Conservation (phyloP, 2,329 filamentous ascomycete genomes). For the Aspergillus chevalieri region DNA sequence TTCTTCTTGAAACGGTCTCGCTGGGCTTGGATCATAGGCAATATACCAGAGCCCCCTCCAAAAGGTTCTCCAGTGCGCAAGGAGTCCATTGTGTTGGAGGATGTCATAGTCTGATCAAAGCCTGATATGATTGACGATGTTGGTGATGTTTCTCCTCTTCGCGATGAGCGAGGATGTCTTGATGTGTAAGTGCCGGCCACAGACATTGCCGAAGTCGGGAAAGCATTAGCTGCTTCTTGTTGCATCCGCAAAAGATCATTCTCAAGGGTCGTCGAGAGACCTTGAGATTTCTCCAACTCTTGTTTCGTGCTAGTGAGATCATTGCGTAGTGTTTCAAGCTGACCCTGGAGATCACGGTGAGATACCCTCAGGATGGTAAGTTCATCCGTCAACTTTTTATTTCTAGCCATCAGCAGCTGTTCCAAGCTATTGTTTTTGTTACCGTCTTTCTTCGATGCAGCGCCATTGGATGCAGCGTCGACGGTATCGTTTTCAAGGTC, state of each 20-base stretch:
- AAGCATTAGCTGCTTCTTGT: conserved; percentile 73
- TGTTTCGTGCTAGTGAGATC: conserved; percentile 76
- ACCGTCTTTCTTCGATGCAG: conserved; percentile 52
- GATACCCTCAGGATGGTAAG: conserved; percentile 88
- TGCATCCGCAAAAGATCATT: conserved; percentile 86
- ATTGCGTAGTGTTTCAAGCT: conserved; percentile 73
- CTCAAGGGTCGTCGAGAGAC: conserved; percentile 81
- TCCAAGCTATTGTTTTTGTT: conserved; percentile 64
- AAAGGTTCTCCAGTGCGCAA: conserved; percentile 61
- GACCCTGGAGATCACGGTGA: conserved; percentile 80
- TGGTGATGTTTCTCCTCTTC: conserved; percentile 69
- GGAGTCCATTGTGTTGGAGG: conserved; percentile 49
- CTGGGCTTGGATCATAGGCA: conserved; percentile 97
- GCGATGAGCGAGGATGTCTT: conserved; percentile 66
- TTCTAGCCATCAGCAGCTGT: conserved; percentile 81
- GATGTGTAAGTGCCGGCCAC: conserved; percentile 87
- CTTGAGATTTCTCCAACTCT: conserved; percentile 78
- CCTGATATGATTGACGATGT: conserved; percentile 98
- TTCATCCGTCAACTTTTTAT: conserved; percentile 95
- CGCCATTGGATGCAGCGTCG: conserved; percentile 39
- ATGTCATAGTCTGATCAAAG: conserved; percentile 64
- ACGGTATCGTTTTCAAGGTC: conserved; percentile 34
- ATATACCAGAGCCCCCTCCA: conserved; percentile 74
- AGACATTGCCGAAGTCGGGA: conserved; percentile 79
- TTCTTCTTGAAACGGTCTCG: conserved; percentile 97